Evolutionary conservation across 306 rosid genomes (phyloP).

Genomic region (Casuarina glauca): DNA sequence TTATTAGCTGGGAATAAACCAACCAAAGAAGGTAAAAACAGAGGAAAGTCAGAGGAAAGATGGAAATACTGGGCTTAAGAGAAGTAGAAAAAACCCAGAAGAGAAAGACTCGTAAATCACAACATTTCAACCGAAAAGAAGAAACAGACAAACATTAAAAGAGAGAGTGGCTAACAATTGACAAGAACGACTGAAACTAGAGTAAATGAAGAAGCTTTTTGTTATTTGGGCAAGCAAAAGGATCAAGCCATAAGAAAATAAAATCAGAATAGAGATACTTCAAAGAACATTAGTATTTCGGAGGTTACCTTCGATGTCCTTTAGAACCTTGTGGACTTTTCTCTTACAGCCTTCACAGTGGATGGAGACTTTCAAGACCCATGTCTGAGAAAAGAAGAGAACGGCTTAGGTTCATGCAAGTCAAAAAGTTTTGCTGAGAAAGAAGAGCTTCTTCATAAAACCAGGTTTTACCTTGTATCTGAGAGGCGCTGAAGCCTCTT

Average conservation of each 20-base stretch:
- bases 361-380: conserved; percentile 59
- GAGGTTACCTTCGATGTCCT: conserved; percentile 58
- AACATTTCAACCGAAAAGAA: not conserved
- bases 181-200: not conserved
- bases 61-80: not conserved
- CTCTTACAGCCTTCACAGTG: conserved; percentile 84
- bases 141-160: not conserved
- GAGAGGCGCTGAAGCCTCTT: conserved; percentile 46
- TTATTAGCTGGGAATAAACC: not conserved
- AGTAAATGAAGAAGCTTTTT: not conserved
- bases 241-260: not conserved
- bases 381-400: conserved; percentile 37
- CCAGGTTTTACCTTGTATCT: conserved; percentile 56
- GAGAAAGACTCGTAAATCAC: not conserved
- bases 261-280: not conserved
- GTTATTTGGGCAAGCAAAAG: not conserved
- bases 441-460: not conserved
- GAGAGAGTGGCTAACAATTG: not conserved
- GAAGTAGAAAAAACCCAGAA: not conserved
- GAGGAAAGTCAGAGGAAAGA: not conserved
- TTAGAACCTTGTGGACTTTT: conserved; percentile 57
- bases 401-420: conserved; percentile 11
- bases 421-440: not conserved
- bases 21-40: not conserved
- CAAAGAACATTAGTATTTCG: not conserved